Base-by-base conservation (phyloP, 164 flowering plant species). In the Annona squamosa region DNA sequence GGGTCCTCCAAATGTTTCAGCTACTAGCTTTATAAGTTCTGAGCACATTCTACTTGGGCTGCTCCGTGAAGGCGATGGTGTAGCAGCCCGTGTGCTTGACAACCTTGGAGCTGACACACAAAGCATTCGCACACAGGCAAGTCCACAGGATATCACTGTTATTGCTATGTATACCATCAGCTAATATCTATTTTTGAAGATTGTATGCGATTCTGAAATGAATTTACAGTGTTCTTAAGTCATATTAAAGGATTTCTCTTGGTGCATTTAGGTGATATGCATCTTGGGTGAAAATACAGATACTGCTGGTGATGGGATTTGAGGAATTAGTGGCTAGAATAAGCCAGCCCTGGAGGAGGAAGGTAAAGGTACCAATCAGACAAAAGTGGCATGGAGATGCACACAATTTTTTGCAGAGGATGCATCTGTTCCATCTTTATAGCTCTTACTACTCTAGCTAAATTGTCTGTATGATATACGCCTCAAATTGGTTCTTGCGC, bases 61-160 rank as follows among this genome's bases (percentile, higher is more conserved):
- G 72, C 94, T 93, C 73, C 94, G 98, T 63, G 98, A 93, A 84
- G 99, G 98, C 67, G 99, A 93, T 80, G 97, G 99, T 79, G 97
- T 91, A 9, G 96, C 98, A 26, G 99, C 96, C 19, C 91, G 96
- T 81, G 98, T 92, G 75, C 91, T 94, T 72, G 95, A 94, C 76
- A 94, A 89, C 79, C 83, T 94, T 70, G 98, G 98, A 69, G 97
- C 98, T 73, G 98, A 94, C 66, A 90, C 92, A 0, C 87, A 84
- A 75, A 92, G 90, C 77, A 93, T 95, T 68, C 94, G 97, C n/a
- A 88, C 98, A 56, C 99, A 91, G 96, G 99, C 79, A 77, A 82
- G 87, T 16, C 65, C 17, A 63, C 46, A 0, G 46, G 19, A 43
- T 44, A 43, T 16, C 59, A n/a, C 10, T 37, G 9, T 48, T 61